phyloP scores from a whole-genome alignment of 2,329 filamentous ascomycete species.

The Didymellaceae sp. region DNA sequence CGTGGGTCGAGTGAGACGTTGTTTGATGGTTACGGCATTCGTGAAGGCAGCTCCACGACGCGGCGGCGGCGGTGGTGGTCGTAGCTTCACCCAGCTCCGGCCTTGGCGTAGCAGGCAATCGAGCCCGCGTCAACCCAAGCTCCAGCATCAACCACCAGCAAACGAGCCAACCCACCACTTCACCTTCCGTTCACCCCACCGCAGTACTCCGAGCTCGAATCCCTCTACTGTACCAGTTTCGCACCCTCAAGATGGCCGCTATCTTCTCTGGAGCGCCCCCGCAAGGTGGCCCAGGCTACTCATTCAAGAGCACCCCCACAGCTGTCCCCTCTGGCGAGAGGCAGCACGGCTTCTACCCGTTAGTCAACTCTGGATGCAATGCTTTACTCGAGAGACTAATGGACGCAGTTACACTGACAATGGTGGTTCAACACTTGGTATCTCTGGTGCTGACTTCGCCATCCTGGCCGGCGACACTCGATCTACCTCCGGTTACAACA shows the following conservation, averaged over 20 bases:
- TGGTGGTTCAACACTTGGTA: slow-evolving; percentile 93
- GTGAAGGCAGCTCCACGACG: slow-evolving; percentile 19
- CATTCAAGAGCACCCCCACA: slow-evolving; percentile 62
- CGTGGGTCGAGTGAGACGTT: slow-evolving; percentile 1
- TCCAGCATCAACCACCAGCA: slow-evolving; percentile 31
- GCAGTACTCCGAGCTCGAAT: slow-evolving; percentile 1
- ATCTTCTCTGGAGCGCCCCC: slow-evolving; percentile 59
- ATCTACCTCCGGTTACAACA: slow-evolving; percentile 92
- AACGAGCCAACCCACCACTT: slow-evolving; percentile 20
- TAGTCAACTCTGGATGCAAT: slow-evolving; percentile 47
- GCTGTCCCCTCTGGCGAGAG: slow-evolving; percentile 56
- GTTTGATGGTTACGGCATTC: slow-evolving; percentile 7
- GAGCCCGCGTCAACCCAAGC: slow-evolving; percentile 37
- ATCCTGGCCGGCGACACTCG: slow-evolving; percentile 98
- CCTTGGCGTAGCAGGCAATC: slow-evolving; percentile 21
- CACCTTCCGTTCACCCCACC: slow-evolving; percentile 23
- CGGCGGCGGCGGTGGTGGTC: slow-evolving; percentile 14
- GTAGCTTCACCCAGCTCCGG: slow-evolving; percentile 21
- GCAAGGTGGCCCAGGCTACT: slow-evolving; percentile 64
- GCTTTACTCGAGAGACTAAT: slow-evolving; percentile 22
- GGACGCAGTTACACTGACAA: slow-evolving; percentile 88
- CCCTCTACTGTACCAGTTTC: slow-evolving; percentile 4
- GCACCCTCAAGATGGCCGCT: slow-evolving; percentile 58
- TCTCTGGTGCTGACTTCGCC: slow-evolving; percentile 90
- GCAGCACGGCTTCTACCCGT: slow-evolving; percentile 94